A percentile compares a stretch with the other conserved stretches of the same genome.
Evolutionary conservation across 2,329 filamentous ascomycete genomes (phyloP).

Genomic region (Trichoderma hamatum): DNA sequence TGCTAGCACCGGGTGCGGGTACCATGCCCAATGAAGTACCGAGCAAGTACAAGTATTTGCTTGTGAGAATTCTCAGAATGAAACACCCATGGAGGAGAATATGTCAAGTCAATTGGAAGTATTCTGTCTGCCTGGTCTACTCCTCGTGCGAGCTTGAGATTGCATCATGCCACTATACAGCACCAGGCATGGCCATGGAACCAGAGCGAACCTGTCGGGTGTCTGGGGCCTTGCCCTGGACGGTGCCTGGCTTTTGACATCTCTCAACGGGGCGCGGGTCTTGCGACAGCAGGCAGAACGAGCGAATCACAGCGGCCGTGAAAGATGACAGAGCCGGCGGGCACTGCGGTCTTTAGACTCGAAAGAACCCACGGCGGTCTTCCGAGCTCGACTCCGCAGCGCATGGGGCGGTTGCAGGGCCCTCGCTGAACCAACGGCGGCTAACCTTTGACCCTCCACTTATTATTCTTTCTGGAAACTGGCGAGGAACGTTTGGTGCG

Average conservation of each 20-base stretch:
- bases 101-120: neutral
- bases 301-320: neutral
- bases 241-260: neutral
- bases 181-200: neutral
- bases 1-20: slow-evolving; percentile 13
- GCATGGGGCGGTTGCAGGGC: slow-evolving; percentile 10
- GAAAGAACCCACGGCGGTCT: neutral
- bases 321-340: neutral
- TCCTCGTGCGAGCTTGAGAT: neutral
- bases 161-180: neutral
- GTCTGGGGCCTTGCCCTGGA: neutral
- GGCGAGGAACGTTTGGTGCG: slow-evolving; percentile 16
- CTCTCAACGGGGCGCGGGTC: neutral
- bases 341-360: neutral
- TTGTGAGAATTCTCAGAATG: neutral
- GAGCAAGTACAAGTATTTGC: neutral
- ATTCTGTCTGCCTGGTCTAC: neutral
- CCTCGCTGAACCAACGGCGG: slow-evolving; percentile 18
- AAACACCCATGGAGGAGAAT: neutral
- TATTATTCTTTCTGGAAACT: slow-evolving; percentile 23
- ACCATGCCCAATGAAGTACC: slow-evolving; percentile 21
- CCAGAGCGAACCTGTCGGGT: neutral
- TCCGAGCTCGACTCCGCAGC: neutral
- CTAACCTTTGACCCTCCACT: slow-evolving; percentile 8
- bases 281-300: neutral